Evolutionary conservation across 176 grass and related monocot species (phyloP), one percentile per base, ranked within the genome.

Genomic region (Oropetium thomaeum): DNA sequence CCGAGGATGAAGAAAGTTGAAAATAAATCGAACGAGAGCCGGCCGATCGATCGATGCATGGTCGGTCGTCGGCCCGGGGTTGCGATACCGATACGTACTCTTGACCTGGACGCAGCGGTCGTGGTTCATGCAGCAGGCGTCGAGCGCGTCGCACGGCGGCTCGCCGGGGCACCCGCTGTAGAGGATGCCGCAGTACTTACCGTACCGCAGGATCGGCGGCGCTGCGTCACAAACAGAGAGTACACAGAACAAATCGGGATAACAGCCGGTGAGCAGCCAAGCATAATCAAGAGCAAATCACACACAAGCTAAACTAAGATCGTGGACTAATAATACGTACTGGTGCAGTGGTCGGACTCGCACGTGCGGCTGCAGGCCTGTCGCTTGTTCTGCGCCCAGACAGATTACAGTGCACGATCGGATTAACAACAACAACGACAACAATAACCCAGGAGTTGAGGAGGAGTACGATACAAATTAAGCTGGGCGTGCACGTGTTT

Each of bases 71-170:
- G n/a, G n/a, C n/a, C n/a, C n/a, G n/a, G n/a, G n/a, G n/a, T n/a
- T n/a, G n/a, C n/a, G n/a, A n/a, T n/a, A n/a, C n/a, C n/a, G n/a
- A 1, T 0, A 73, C 66, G 31, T 83, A 97, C 94, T 75, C 66
- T 88, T 89, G 23, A 57, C 71, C 76, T 90, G 74, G 69, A 98
- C 89, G 75, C 95, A 98, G 67, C 69, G 38, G 76, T 98, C 95
- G 72, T 98, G 95, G 81, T 67, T 62, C 95, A 98, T 94, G 90
- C 95, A 98, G 74, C 95, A 98, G 77, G 91, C 88, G 80, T 94
- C 95, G 8, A 98, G 88, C 4, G 84, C 79, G 77, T 98, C 95
- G 73, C 95, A 98, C 17, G 95, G 95, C 43, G 47, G 78, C 91
- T 98, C 88, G 25, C 91, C 95, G 42, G 95, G 91, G 84, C 95